phyloP scores from a whole-genome alignment of 1,284 basidiomycete genomes.

The Grifola frondosa region DNA sequence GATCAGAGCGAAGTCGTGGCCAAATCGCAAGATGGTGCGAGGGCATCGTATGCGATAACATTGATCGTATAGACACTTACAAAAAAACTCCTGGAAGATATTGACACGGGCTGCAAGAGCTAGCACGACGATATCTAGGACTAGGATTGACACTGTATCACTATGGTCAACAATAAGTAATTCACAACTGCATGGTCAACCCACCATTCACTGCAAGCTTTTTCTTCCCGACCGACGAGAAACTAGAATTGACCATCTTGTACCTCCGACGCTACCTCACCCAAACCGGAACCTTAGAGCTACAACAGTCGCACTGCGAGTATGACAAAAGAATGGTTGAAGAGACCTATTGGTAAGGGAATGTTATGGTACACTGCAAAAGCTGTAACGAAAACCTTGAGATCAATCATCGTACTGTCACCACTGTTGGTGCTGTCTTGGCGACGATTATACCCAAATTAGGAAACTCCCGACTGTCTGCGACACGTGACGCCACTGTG shows the following conservation, averaged over 20 bases:
- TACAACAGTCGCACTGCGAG: constrained; percentile 20
- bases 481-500: too few species aligned
- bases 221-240: constrained; percentile 18
- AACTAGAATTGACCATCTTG: constrained; percentile 9
- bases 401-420: constrained; percentile 2
- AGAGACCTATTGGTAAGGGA: constrained; percentile 6
- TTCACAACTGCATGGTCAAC: background rate
- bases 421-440: constrained; percentile 13
- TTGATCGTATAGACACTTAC: too few species aligned
- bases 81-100: constrained; percentile 59
- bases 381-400: constrained; percentile 2
- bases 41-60: too few species aligned
- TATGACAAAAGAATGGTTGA: constrained; percentile 7
- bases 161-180: background rate
- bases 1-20: too few species aligned
- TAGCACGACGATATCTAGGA: constrained; percentile 51
- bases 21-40: too few species aligned
- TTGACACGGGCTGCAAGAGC: constrained; percentile 54
- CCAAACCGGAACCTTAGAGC: too few species aligned
- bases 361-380: constrained; percentile 6
- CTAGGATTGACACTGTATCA: constrained; percentile 40
- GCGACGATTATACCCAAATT: too few species aligned
- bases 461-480: too few species aligned
- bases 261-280: too few species aligned
- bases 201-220: constrained; percentile 21